phyloP scores from a whole-genome alignment of 306 rosid species.

The Cotoneaster glaucophyllus region DNA sequence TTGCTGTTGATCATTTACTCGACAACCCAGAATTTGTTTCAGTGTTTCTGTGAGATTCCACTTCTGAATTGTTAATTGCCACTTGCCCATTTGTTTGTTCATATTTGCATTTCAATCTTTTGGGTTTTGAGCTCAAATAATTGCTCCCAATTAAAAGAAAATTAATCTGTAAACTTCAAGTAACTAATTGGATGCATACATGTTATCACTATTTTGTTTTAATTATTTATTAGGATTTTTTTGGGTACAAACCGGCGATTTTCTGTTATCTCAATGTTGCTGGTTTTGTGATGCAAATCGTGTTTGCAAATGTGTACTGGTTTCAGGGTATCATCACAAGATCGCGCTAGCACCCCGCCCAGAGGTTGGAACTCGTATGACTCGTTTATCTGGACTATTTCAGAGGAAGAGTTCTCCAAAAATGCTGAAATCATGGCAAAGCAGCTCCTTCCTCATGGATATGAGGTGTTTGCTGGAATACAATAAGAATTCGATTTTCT shows the following conservation, averaged over 20 bases:
- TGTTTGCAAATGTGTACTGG: neutral
- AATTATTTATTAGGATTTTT: neutral
- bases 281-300: slow-evolving; percentile 4
- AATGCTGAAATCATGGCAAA: slow-evolving; percentile 54
- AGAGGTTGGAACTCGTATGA: slow-evolving; percentile 99
- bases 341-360: slow-evolving; percentile 65
- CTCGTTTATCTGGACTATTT: slow-evolving; percentile 83
- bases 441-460: slow-evolving; percentile 54
- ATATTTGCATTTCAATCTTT: neutral
- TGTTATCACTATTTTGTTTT: neutral
- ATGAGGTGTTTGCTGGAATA: slow-evolving; percentile 46
- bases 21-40: neutral
- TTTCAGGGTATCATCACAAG: slow-evolving; percentile 56
- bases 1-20: neutral
- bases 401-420: slow-evolving; percentile 63
- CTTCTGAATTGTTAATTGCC: neutral
- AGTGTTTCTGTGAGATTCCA: neutral
- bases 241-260: no score
- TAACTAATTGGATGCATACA: neutral
- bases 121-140: neutral
- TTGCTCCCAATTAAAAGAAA: neutral
- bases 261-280: neutral
- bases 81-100: neutral
- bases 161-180: no score
- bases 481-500: neutral